Evolutionary conservation across 1,139 yeast species (phyloP), one percentile per base, ranked within the genome.

Genomic region (Saccharomyces hybrid): DNA sequence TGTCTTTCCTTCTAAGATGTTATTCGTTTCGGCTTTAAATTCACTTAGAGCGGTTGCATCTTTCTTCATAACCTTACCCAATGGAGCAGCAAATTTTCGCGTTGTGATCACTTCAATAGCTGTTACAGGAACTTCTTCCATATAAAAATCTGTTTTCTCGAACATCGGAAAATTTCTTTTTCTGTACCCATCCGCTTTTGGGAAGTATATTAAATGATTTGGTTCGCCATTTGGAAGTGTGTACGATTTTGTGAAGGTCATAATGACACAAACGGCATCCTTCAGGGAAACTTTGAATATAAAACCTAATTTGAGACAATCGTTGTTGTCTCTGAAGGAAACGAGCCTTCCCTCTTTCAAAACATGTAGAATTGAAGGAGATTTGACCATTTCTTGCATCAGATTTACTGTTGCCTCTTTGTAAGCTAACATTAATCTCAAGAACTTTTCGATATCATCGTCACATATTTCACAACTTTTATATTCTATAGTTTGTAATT

Each of bases 341-440:
- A 88, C 67, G 53, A 87, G 67, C 57, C 89, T 75, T 8, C 95
- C 96, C 1, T 73, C 66, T 50, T 71, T 74, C 53, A 86, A 68
- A 14, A 79, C 69, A 27, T 75, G 73, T 52, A 79, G 74, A 23
- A 80, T 71, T 2, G 76, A 65, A 2, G 84, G 77, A 53, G 78
- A 74, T 38, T 74, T 73, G 52, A 78, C 73, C 25, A 80, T 67
- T 53, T 78, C 81, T n/a, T 66, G 66, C 50, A 83, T 73, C 50
- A 86, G 73, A 28, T 77, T 72, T 0, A 74, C 72, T 52, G 78
- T 78, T 2, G 74, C 53, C 7, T 71, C 64, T 59, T 76, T 78
- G 61, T 81, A 81, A 48, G 76, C 75, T 1, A 73, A 70, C 52
- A 83, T 69, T 5, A 76, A 67, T 1, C 74, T 73, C 56, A 79